These are phyloP conservation scores for Phytophthora pistaciae DNA, from an alignment of 352 stramenopile genomes.

Conservation along the genomic window DNA sequence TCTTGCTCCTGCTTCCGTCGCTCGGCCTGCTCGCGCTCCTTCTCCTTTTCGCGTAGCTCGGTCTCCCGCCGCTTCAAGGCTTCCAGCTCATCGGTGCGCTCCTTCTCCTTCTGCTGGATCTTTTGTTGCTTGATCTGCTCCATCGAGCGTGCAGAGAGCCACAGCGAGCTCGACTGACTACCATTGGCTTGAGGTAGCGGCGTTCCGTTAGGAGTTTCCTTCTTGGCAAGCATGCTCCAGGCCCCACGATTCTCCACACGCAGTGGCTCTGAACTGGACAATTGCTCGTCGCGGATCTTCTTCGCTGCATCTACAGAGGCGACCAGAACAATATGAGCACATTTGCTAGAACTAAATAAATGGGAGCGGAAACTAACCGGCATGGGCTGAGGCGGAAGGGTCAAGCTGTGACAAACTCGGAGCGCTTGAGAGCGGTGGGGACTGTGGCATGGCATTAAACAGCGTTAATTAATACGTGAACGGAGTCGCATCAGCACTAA, in stretches of 20 bases:
- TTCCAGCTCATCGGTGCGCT: constrained; percentile 73
- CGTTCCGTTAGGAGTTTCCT: constrained; percentile 72
- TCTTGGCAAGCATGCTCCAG: constrained; percentile 86
- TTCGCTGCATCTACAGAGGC: constrained; percentile 62
- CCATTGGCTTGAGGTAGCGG: constrained; percentile 66
- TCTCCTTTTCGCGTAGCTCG: constrained; percentile 78
- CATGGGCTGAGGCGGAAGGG: constrained; percentile 44
- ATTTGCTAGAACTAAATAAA: not conserved
- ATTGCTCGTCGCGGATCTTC: constrained; percentile 80
- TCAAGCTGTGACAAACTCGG: constrained; percentile 59
- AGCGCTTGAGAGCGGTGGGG: constrained; percentile 64
- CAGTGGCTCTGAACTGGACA: constrained; percentile 66
- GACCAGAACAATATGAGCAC: constrained; percentile 22
- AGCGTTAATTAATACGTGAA: constrained; percentile 42
- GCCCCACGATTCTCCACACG: constrained; percentile 85
- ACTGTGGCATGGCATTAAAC: constrained; percentile 51
- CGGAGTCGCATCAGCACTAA: constrained; percentile 36
- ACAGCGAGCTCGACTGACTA: constrained; percentile 82
- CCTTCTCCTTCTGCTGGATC: constrained; percentile 85
- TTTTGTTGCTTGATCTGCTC: constrained; percentile 92
- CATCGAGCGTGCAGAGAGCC: constrained; percentile 85
- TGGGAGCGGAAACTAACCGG: constrained; percentile 46
- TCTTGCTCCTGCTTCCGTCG: constrained; percentile 71
- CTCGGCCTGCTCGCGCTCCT: constrained; percentile 74
- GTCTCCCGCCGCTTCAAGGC: constrained; percentile 69